phyloP scores from a whole-genome alignment of 768 basidiomycete species.

The Auricularia heimuer region DNA sequence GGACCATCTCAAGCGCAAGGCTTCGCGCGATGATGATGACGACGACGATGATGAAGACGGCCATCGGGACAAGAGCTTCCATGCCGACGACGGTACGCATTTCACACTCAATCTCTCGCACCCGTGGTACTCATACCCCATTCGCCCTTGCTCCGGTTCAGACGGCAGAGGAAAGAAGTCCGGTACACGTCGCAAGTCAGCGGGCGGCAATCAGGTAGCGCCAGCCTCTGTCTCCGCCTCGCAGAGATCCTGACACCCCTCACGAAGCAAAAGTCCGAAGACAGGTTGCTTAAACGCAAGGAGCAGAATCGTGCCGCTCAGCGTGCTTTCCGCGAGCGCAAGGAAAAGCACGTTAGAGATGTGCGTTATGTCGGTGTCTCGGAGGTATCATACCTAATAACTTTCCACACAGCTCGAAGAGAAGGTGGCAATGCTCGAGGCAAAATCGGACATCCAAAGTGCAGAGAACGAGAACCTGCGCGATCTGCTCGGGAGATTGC shows the following conservation, averaged over 20 bases:
- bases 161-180: constrained; percentile 15
- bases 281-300: constrained; percentile 74
- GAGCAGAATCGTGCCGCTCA: constrained; percentile 97
- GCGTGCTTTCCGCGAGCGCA: constrained; percentile 92
- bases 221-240: not conserved
- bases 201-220: constrained; percentile 27
- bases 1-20: constrained; percentile 63
- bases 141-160: not conserved
- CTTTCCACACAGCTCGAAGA: constrained; percentile 63
- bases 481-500: constrained; percentile 73
- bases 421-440: constrained; percentile 77
- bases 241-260: constrained; percentile 3
- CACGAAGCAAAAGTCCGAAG: not conserved
- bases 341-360: constrained; percentile 95
- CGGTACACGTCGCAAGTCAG: constrained; percentile 30
- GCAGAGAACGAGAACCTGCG: constrained; percentile 85
- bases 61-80: constrained; percentile 56
- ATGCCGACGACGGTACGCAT: constrained; percentile 32
- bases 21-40: constrained; percentile 28
- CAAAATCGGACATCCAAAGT: constrained; percentile 59
- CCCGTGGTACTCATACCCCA: constrained; percentile 6
- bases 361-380: constrained; percentile 38
- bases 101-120: constrained; percentile 4
- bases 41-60: constrained; percentile 52
- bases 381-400: not conserved